Evolutionary conservation across 352 stramenopile species (phyloP), one percentile per base, ranked within the genome.

Genomic region (Pythium monospermum): DNA sequence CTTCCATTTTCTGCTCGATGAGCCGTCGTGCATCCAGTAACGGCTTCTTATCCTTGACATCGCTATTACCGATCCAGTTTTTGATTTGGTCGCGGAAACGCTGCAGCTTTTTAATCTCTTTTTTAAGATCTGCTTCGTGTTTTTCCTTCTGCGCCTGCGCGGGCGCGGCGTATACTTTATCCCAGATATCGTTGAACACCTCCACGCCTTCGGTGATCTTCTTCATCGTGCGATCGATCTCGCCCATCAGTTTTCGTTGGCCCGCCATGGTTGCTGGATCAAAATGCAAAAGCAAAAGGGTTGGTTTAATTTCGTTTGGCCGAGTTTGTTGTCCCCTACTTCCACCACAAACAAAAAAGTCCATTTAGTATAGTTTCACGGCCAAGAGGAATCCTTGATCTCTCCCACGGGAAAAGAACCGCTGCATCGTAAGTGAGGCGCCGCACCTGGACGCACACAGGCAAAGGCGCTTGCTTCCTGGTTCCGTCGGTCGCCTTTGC

Each of bases 71-170:
- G 56, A 99, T 97, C 96, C 96, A 99, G 53, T 89, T 98, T 75
- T 99, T 99, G 69, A 99, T 98, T 75, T 99, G 96, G 75, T 99
- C 97, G 21, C 97, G 91, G 63, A 95, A 90, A 36, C 95, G 83
- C 83, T 99, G 97, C 33, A 99, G 80, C 73, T 99, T 99, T 76
- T 99, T 99, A 64, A 99, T 99, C 83, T 99, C 97, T 59, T 99
- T 99, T 72, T 99, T 99, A 49, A 99, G 71, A 66, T 99, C 96
- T 31, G 91, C 83, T 70, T 99, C 96, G 60, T 99, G 98, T 75
- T 99, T 99, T 72, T 99, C 97, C 69, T 99, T 99, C 68, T 99
- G 95, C 61, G 96, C 97, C 75, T 99, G 97, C 58, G 96, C 85
- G 41, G 93, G 85, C 8, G 96, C 94, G 19, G 76, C 82, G 64